These are phyloP conservation scores for Pseudophaeomoniella oleicola DNA, from an alignment of 2,329 filamentous ascomycete genomes.

Conservation along the genomic window DNA sequence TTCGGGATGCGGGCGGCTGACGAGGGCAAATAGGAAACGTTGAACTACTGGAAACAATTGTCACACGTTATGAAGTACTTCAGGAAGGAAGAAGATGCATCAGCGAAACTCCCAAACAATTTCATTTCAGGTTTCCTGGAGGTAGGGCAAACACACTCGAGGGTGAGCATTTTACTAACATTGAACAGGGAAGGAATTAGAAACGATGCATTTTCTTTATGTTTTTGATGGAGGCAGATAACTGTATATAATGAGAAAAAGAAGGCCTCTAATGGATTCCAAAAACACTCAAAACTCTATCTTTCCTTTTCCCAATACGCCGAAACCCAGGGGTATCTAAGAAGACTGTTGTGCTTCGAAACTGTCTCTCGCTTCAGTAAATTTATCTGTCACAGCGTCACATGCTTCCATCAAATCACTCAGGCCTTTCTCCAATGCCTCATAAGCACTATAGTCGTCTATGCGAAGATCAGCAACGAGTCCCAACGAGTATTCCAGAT, in stretches of 20 bases:
- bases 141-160: conserved; percentile 41
- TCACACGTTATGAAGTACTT: conserved; percentile 96
- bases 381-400: conserved; percentile 87
- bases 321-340: background rate
- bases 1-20: background rate
- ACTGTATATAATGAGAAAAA: background rate
- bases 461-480: conserved; percentile 3
- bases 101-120: conserved; percentile 61
- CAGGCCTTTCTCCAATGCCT: conserved; percentile 81
- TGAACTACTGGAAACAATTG: conserved; percentile 99
- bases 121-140: conserved; percentile 94
- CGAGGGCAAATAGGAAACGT: conserved; percentile 55
- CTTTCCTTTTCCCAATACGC: background rate
- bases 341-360: conserved; percentile 27
- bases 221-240: background rate
- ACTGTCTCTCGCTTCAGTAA: conserved; percentile 51
- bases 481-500: background rate
- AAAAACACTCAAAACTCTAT: background rate
- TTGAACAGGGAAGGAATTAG: conserved; percentile 12
- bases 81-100: conserved; percentile 70
- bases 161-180: background rate
- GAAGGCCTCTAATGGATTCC: background rate
- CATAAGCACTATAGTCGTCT: conserved; percentile 46
- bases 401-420: conserved; percentile 81
- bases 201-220: background rate